A percentile compares a stretch with the other conserved stretches of the same genome.
phyloP scores from a whole-genome alignment of 352 stramenopile species.

The Ophiocytium majus region DNA sequence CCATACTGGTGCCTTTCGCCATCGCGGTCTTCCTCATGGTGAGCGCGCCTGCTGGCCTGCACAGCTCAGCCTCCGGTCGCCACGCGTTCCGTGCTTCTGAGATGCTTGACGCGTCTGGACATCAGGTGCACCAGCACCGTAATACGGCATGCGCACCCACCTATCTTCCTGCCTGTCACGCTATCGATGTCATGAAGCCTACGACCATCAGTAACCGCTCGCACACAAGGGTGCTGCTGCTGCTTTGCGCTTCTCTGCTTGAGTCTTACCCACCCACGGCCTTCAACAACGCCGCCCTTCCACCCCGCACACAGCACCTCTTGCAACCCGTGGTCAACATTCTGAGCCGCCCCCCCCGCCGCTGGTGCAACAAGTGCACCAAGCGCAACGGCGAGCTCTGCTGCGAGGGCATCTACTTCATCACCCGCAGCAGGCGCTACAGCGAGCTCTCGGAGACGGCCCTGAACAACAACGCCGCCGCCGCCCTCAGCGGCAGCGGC shows the following conservation, averaged over 20 bases:
- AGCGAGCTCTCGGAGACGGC: conserved; percentile 25
- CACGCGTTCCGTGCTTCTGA: no score
- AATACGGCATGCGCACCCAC: neutral
- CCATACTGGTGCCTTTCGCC: conserved; percentile 48
- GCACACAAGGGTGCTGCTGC: neutral
- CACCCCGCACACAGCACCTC: conserved; percentile 15
- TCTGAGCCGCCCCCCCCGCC: conserved; percentile 44
- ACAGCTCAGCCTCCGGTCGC: no score
- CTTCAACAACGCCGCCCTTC: neutral
- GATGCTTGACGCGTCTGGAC: no score
- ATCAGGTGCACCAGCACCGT: no score
- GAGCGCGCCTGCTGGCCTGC: no score
- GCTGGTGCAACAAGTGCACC: conserved; percentile 56
- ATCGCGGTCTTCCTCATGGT: conserved; percentile 32
- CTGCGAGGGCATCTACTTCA: conserved; percentile 42
- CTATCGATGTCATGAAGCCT: neutral
- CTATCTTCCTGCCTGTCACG: neutral
- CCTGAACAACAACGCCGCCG: neutral
- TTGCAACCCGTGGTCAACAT: conserved; percentile 54
- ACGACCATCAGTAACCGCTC: neutral
- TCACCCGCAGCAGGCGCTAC: conserved; percentile 35
- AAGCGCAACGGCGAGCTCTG: conserved; percentile 52
- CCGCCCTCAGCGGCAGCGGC: neutral
- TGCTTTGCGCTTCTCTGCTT: neutral
- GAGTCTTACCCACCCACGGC: neutral